These are phyloP conservation scores for Ophiostoma australiae DNA, from an alignment of 2,329 filamentous ascomycete species.

Conservation along the genomic window DNA sequence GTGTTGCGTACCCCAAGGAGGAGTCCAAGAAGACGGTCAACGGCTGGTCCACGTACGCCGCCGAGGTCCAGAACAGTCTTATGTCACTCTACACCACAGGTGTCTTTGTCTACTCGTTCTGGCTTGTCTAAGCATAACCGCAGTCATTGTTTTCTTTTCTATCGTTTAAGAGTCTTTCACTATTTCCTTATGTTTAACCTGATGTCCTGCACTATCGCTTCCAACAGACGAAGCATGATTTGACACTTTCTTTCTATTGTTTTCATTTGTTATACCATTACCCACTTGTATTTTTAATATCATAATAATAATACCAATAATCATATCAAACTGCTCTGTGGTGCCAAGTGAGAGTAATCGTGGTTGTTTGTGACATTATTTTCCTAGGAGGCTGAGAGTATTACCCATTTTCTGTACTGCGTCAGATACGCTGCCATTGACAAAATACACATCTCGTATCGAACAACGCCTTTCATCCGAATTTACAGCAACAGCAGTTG, in stretches of 20 bases:
- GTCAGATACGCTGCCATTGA: too few species aligned
- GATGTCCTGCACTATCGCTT: background rate
- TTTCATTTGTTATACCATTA: background rate
- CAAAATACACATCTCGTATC: too few species aligned
- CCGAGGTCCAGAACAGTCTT: constrained; percentile 51
- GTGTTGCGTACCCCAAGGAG: constrained; percentile 45
- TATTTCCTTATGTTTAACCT: background rate
- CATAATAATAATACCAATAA: background rate
- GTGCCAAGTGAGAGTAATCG: too few species aligned
- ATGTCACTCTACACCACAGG: constrained; percentile 47
- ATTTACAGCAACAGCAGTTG: too few species aligned
- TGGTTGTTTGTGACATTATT: too few species aligned
- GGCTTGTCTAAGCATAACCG: background rate
- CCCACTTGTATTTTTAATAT: background rate
- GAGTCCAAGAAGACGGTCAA: constrained; percentile 39
- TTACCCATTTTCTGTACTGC: too few species aligned
- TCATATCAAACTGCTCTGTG: background rate
- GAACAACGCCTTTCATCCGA: too few species aligned
- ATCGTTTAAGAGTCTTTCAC: background rate
- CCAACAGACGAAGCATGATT: background rate
- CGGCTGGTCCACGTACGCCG: constrained; percentile 44
- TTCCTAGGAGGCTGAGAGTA: too few species aligned
- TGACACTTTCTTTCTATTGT: too few species aligned
- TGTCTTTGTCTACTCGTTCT: constrained; percentile 8
- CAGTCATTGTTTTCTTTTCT: background rate